Percentiles rank a stretch among this genome's conserved stretches.
These are phyloP conservation scores for Letharia lupina DNA, from an alignment of 495 filamentous ascomycete species.

Conservation along the genomic window DNA sequence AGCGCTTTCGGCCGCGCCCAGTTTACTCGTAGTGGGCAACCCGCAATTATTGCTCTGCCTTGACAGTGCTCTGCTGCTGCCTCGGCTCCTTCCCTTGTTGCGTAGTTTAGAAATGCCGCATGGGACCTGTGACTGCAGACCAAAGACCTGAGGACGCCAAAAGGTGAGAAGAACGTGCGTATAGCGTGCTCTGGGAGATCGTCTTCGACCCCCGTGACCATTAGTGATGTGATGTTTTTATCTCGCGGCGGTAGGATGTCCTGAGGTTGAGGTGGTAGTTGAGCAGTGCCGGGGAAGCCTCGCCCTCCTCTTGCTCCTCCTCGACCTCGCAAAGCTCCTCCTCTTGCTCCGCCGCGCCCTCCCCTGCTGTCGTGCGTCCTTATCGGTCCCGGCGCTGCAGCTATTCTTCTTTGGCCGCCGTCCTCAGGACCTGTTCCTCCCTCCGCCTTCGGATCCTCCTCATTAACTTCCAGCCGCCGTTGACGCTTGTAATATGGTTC, in stretches of 20 bases:
- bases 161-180: conserved; percentile 79
- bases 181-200: conserved; percentile 88
- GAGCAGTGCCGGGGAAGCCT: conserved; percentile 59
- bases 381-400: conserved; percentile 48
- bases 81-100: conserved; percentile 73
- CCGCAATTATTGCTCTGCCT: conserved; percentile 72
- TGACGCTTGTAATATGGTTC: conserved; percentile 89
- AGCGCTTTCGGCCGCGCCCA: conserved; percentile 90
- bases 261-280: conserved; percentile 66
- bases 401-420: conserved; percentile 32
- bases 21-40: conserved; percentile 77
- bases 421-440: conserved; percentile 38
- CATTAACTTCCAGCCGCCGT: conserved; percentile 53
- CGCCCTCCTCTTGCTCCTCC: conserved; percentile 50
- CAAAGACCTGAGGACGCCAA: conserved; percentile 77
- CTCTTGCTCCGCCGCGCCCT: conserved; percentile 42
- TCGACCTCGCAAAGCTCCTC: conserved; percentile 38
- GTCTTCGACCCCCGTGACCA: conserved; percentile 92
- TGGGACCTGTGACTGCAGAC: conserved; percentile 95
- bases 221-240: conserved; percentile 77
- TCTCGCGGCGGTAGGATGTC: conserved; percentile 82
- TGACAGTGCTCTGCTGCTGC: conserved; percentile 74
- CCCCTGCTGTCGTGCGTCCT: conserved; percentile 50
- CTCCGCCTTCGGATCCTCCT: conserved; percentile 35
- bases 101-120: conserved; percentile 92